phyloP scores from a whole-genome alignment of 345 rosid genomes.

The Pugionium cornutum region DNA sequence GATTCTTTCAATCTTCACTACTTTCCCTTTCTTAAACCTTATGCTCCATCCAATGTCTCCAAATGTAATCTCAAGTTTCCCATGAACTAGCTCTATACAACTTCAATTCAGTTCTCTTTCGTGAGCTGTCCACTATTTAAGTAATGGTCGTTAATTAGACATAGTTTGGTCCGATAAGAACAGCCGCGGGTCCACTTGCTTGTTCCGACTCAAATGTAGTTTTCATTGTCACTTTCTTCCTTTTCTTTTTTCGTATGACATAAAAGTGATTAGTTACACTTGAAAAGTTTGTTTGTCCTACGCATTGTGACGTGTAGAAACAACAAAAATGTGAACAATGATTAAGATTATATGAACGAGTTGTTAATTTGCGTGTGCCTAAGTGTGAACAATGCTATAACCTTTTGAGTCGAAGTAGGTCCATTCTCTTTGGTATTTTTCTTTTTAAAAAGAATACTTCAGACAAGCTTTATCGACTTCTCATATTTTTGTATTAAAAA shows the following conservation, averaged over 20 bases:
- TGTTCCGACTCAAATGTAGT: slow-evolving; percentile 29
- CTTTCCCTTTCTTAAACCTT: too few relatives aligned
- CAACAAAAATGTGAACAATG: too few relatives aligned
- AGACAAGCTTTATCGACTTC: slow-evolving; percentile 72
- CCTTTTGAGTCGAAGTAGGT: slow-evolving; percentile 44
- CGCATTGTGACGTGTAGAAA: slow-evolving; percentile 30
- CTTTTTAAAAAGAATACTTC: slow-evolving; percentile 36
- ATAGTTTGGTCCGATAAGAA: slow-evolving; percentile 20
- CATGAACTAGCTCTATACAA: not conserved
- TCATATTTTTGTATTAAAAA: slow-evolving; percentile 11
- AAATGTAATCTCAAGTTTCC: too few relatives aligned
- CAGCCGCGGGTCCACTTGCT: slow-evolving; percentile 31
- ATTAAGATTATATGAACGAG: not conserved
- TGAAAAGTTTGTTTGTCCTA: slow-evolving; percentile 35
- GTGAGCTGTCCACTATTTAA: not conserved
- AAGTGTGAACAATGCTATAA: slow-evolving; percentile 34
- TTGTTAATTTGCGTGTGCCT: slow-evolving; percentile 6
- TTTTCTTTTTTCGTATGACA: slow-evolving; percentile 17
- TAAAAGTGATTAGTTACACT: slow-evolving; percentile 31
- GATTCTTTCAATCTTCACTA: too few relatives aligned
- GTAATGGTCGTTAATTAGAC: too few relatives aligned
- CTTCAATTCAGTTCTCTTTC: slow-evolving; percentile 8
- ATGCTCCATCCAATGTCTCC: too few relatives aligned
- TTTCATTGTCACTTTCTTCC: slow-evolving; percentile 32
- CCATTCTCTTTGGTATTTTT: slow-evolving; percentile 47